Percentiles rank a stretch among this genome's conserved stretches.
Conservation (phyloP, 176 grass and related monocot genomes). For the Bromus sterilis region DNA sequence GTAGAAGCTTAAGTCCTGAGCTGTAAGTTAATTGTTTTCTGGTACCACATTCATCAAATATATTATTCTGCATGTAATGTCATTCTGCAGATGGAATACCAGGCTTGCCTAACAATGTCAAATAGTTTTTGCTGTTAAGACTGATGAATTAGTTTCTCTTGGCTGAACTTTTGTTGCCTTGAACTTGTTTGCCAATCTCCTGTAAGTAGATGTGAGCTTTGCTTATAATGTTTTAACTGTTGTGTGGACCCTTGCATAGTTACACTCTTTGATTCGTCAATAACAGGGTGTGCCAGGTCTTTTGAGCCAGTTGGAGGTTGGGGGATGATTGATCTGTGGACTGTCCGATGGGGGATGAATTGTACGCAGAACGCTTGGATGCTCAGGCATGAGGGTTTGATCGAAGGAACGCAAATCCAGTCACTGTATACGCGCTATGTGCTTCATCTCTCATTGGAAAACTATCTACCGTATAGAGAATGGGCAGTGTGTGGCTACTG, state of each 20-base stretch:
- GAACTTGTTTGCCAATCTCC: background rate
- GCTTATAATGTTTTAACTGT: background rate
- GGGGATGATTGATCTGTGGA: conserved; percentile 22
- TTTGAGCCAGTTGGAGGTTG: background rate
- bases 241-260: background rate
- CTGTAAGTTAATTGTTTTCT: background rate
- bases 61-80: background rate
- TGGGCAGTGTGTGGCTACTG: conserved; percentile 11
- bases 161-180: background rate
- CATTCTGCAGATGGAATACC: background rate
- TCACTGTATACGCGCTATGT: background rate
- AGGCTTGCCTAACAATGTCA: background rate
- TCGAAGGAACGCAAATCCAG: conserved; percentile 9
- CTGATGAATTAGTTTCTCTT: background rate
- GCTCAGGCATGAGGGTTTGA: conserved; percentile 24
- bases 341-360: conserved; percentile 13
- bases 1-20: too few relatives aligned
- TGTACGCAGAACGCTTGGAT: conserved; percentile 12
- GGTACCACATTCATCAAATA: background rate
- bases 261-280: background rate
- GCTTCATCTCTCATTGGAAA: conserved; percentile 21
- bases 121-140: background rate
- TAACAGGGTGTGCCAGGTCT: conserved; percentile 15
- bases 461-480: conserved; percentile 10
- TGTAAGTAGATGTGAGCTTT: background rate